Evolutionary conservation across 768 basidiomycete species (phyloP).

Genomic region (Tulasnella sp.): DNA sequence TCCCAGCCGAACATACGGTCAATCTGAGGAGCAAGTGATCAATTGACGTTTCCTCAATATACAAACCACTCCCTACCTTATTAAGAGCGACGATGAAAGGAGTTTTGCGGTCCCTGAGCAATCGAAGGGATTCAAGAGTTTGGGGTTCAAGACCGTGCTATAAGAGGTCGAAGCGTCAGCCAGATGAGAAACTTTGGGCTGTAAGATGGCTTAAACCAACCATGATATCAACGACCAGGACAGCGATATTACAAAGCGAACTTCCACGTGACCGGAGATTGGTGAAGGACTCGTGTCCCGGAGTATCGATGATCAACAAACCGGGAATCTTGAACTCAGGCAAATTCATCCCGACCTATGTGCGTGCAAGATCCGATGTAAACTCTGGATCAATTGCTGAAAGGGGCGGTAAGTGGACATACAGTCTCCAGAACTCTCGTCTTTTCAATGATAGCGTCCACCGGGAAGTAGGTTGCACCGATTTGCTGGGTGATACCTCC

Average conservation of each 20-base stretch:
- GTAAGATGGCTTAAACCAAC: conserved; percentile 35
- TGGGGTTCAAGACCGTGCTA: conserved; percentile 98
- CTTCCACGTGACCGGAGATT: conserved; percentile 93
- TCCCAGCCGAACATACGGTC: conserved; percentile 97
- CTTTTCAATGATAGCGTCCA: conserved; percentile 87
- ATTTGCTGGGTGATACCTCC: conserved; percentile 99
- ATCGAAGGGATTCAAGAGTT: conserved; percentile 88
- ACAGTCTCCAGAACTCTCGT: conserved; percentile 89
- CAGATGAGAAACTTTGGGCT: neutral
- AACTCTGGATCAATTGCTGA: neutral
- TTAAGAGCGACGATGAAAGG: conserved; percentile 99
- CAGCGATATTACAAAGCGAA: conserved; percentile 96
- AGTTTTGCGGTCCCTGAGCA: conserved; percentile 87
- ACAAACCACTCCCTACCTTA: conserved; percentile 49
- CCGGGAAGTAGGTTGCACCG: conserved; percentile 98
- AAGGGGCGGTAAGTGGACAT: conserved; percentile 17
- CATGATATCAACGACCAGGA: conserved; percentile 98
- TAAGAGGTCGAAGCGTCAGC: conserved; percentile 5
- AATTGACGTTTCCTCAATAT: conserved; percentile 6
- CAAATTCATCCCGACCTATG: conserved; percentile 31
- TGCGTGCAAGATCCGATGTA: conserved; percentile 32
- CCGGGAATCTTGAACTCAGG: conserved; percentile 93
- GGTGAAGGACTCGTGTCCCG: conserved; percentile 98
- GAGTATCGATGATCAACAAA: conserved; percentile 92
- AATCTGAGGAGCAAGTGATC: conserved; percentile 48